These are phyloP conservation scores for Dendrobium officinale DNA, from an alignment of 106 monocot genomes.

Conservation along the genomic window DNA sequence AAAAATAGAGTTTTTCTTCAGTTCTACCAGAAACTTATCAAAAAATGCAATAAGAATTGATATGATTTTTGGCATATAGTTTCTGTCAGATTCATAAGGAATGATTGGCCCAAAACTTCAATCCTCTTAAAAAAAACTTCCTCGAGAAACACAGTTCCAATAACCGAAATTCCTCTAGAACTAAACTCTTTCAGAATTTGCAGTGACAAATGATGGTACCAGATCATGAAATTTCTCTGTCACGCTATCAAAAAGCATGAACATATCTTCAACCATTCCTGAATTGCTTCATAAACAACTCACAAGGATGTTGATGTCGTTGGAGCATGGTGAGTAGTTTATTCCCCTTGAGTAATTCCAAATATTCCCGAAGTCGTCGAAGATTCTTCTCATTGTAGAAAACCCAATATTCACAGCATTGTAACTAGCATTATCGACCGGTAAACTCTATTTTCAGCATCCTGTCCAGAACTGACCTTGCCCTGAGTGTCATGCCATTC, in stretches of 20 bases:
- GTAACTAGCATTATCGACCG: slow-evolving; percentile 33
- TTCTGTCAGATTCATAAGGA: slow-evolving; percentile 31
- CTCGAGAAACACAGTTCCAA: slow-evolving; percentile 45
- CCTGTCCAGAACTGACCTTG: slow-evolving; percentile 33
- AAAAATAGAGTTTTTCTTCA: slow-evolving; percentile 33
- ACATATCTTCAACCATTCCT: slow-evolving; percentile 44
- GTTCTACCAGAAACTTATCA: slow-evolving; percentile 28
- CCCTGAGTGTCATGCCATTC: slow-evolving; percentile 27
- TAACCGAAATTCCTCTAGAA: slow-evolving; percentile 20
- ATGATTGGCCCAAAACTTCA: slow-evolving; percentile 16
- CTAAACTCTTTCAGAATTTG: slow-evolving; percentile 43
- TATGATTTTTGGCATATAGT: slow-evolving; percentile 16
- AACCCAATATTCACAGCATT: slow-evolving; percentile 32
- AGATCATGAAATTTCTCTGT: slow-evolving; percentile 14
- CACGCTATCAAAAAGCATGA: slow-evolving; percentile 36
- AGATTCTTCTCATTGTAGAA: slow-evolving; percentile 31
- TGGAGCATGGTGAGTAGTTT: slow-evolving; percentile 19
- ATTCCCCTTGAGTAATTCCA: slow-evolving; percentile 28
- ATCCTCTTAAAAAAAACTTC: slow-evolving; percentile 25
- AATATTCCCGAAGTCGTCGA: slow-evolving; percentile 27
- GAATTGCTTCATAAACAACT: slow-evolving; percentile 37
- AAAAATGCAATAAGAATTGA: slow-evolving; percentile 20
- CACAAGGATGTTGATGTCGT: slow-evolving; percentile 23
- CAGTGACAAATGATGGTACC: slow-evolving; percentile 17
- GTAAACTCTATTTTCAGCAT: slow-evolving; percentile 24